A percentile compares a stretch with the other conserved stretches of the same genome.
phyloP scores from a whole-genome alignment of 2,329 filamentous ascomycete species.

The Aureobasidium sp. region DNA sequence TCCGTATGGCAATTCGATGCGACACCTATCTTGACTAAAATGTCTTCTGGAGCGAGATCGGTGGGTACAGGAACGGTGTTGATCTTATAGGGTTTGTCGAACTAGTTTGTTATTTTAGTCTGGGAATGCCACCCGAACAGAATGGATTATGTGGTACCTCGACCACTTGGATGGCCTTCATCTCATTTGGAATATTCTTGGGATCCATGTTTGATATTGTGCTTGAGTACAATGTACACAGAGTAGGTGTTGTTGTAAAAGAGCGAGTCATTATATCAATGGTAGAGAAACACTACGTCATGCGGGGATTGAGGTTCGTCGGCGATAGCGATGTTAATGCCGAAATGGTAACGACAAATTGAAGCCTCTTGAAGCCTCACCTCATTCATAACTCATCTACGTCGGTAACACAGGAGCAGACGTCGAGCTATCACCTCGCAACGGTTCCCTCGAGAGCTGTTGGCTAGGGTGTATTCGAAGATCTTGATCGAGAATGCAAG shows the following conservation, averaged over 20 bases:
- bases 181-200: slow-evolving; percentile 35
- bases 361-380: neutral
- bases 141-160: slow-evolving; percentile 29
- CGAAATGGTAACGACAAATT: slow-evolving; percentile 1
- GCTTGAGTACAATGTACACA: neutral
- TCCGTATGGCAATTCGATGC: slow-evolving; percentile 59
- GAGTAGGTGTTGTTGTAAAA: neutral
- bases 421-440: neutral
- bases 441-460: too few relatives aligned
- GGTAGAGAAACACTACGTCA: neutral
- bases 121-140: neutral
- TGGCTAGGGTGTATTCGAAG: neutral
- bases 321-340: neutral
- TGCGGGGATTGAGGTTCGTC: neutral
- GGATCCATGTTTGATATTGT: slow-evolving; percentile 17
- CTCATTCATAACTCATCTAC: neutral
- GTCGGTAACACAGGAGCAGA: neutral
- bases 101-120: slow-evolving; percentile 26
- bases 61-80: slow-evolving; percentile 44
- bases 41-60: slow-evolving; percentile 43
- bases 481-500: neutral
- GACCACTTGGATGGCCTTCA: slow-evolving; percentile 44
- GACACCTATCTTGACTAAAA: slow-evolving; percentile 55
- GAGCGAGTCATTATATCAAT: neutral
- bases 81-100: slow-evolving; percentile 50